Conservation (phyloP, 1,284 basidiomycete species). For the Wallemia hederae region DNA sequence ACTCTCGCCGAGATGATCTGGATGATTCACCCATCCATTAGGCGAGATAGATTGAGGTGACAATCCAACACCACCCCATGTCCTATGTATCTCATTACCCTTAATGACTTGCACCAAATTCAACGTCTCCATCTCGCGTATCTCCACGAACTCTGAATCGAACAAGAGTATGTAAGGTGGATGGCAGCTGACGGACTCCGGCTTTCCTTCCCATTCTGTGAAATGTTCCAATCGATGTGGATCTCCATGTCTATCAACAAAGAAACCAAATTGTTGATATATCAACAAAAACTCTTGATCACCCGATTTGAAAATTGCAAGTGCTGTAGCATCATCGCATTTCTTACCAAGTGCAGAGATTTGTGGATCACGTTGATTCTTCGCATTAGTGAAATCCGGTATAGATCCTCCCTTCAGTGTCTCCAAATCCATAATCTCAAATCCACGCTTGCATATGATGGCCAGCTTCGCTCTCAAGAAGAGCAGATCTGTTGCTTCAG, state of each 20-base stretch:
- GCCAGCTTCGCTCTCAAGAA: slow-evolving; percentile 76
- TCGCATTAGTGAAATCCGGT: slow-evolving; percentile 27
- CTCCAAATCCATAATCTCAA: slow-evolving; percentile 74
- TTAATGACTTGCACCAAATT: slow-evolving; percentile 67
- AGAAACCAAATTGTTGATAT: slow-evolving; percentile 79
- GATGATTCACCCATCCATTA: slow-evolving; percentile 4
- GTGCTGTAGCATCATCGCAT: slow-evolving; percentile 45
- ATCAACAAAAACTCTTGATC: slow-evolving; percentile 66
- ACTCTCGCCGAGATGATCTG: slow-evolving; percentile 17
- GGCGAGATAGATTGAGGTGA: slow-evolving; percentile 8
- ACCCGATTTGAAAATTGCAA: slow-evolving; percentile 70
- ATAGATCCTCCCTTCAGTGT: slow-evolving; percentile 71
- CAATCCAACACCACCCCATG: slow-evolving; percentile 8
- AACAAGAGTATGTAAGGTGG: slow-evolving; percentile 70
- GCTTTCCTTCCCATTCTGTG: slow-evolving; percentile 85
- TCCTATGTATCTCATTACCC: slow-evolving; percentile 30
- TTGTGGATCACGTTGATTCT: slow-evolving; percentile 33
- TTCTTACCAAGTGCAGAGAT: slow-evolving; percentile 42
- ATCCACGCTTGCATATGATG: slow-evolving; percentile 71
- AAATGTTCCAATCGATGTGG: slow-evolving; percentile 34
- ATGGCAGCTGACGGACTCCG: slow-evolving; percentile 59
- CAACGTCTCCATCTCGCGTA: slow-evolving; percentile 57
- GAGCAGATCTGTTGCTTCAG: slow-evolving; percentile 59
- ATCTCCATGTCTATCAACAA: slow-evolving; percentile 60
- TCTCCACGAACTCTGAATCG: slow-evolving; percentile 71